phyloP scores from a whole-genome alignment of 495 filamentous ascomycete species.

The Xylaria flabelliformis region DNA sequence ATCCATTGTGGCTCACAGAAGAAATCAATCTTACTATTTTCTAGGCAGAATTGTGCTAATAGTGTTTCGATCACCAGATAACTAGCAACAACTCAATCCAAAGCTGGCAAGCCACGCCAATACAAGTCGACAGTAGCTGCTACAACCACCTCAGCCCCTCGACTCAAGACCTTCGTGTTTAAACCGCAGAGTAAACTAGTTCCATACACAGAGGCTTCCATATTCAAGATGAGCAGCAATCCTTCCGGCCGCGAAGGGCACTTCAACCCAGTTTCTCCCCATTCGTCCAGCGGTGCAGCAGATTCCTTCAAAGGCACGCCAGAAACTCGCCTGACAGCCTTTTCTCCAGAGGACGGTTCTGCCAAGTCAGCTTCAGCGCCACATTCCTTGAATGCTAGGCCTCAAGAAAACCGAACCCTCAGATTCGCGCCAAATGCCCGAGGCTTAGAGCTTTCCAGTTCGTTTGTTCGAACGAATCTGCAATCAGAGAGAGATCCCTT shows the following conservation, averaged over 20 bases:
- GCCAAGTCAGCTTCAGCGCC: constrained; percentile 42
- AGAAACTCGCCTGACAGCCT: constrained; percentile 65
- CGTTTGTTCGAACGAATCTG: constrained; percentile 30
- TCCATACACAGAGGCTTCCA: not conserved
- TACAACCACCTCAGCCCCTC: not conserved
- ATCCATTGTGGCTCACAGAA: not conserved
- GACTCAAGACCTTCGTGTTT: not conserved
- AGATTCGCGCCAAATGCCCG: constrained; percentile 31
- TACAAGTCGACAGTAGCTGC: not conserved
- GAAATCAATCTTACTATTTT: not conserved
- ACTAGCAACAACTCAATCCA: not conserved
- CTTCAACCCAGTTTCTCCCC: constrained; percentile 59
- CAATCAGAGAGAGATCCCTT: constrained; percentile 53
- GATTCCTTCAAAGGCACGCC: constrained; percentile 67
- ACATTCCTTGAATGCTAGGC: constrained; percentile 33
- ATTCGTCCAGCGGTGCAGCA: constrained; percentile 60
- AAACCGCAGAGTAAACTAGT: not conserved
- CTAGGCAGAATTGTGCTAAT: not conserved
- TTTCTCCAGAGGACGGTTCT: constrained; percentile 66
- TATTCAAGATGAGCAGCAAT: constrained; percentile 35
- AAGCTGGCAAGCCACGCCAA: constrained; percentile 1
- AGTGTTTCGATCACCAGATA: not conserved
- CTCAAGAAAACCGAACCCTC: constrained; percentile 31
- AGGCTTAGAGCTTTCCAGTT: constrained; percentile 29
- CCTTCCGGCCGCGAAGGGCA: constrained; percentile 43